These are phyloP conservation scores for Saturnispora saitoi DNA, from an alignment of 805 yeast genomes.

Conservation along the genomic window DNA sequence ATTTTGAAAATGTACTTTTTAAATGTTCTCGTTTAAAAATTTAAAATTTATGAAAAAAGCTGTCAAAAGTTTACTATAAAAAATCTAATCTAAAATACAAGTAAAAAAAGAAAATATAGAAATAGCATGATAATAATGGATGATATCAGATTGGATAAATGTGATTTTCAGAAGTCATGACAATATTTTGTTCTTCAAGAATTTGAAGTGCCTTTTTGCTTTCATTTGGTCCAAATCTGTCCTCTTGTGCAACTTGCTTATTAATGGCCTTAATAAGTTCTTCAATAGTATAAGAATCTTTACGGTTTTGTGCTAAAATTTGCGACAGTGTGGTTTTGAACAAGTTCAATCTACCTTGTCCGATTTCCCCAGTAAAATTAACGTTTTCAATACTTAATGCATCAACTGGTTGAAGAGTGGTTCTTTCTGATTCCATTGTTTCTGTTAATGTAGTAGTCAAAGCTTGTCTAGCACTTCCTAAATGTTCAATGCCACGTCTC, in stretches of 20 bases:
- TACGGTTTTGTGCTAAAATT: slow-evolving; percentile 31
- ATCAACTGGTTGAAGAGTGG: slow-evolving; percentile 15
- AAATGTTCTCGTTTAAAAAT: neutral
- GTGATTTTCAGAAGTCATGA: slow-evolving; percentile 41
- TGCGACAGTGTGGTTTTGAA: slow-evolving; percentile 41
- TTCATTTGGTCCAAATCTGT: slow-evolving; percentile 36
- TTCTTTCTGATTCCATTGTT: slow-evolving; percentile 8
- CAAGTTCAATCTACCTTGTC: slow-evolving; percentile 40
- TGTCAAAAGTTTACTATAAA: neutral
- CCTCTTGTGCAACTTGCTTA: slow-evolving; percentile 33
- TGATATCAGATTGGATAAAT: slow-evolving; percentile 35
- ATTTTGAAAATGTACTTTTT: neutral
- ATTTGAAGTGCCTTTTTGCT: slow-evolving; percentile 35
- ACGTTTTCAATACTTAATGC: slow-evolving; percentile 12
- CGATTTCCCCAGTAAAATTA: slow-evolving; percentile 31
- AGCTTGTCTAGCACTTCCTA: slow-evolving; percentile 6
- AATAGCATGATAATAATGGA: neutral
- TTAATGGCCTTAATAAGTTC: slow-evolving; percentile 21
- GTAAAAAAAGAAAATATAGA: neutral
- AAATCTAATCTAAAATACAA: slow-evolving; percentile 1
- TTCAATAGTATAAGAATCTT: slow-evolving; percentile 29
- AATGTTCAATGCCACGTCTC: slow-evolving; percentile 20
- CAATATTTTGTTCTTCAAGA: slow-evolving; percentile 37
- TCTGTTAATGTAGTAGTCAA: slow-evolving; percentile 2
- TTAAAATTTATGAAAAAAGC: neutral